A percentile compares a stretch with the other conserved stretches of the same genome.
Evolutionary conservation across 352 stramenopile genomes (phyloP).

Genomic region (Blastocystis sp.): DNA sequence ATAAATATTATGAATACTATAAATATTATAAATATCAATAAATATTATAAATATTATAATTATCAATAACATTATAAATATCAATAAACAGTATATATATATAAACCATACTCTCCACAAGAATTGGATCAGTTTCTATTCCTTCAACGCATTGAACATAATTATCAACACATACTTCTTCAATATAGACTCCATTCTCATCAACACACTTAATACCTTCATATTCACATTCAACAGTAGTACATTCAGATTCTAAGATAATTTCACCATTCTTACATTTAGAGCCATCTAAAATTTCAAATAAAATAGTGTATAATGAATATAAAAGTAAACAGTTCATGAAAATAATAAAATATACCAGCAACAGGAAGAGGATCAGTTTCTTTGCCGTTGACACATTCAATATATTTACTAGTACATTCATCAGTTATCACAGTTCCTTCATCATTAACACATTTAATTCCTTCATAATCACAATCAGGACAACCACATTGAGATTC

Average conservation of each 20-base stretch:
- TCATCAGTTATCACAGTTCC: conserved; percentile 3
- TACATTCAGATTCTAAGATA: neutral
- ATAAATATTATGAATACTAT: too few species aligned
- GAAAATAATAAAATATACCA: too few species aligned
- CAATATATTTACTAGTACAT: conserved; percentile 18
- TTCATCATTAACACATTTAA: conserved; percentile 1
- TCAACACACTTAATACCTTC: conserved; percentile 24
- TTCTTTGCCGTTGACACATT: conserved; percentile 17
- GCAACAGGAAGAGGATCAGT: conserved; percentile 16
- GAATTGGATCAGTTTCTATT: neutral
- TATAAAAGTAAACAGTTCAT: too few species aligned
- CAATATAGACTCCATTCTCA: conserved; percentile 13
- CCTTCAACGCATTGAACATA: conserved; percentile 19
- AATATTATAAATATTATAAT: too few species aligned
- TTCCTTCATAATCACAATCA: conserved; percentile 22
- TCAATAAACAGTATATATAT: too few species aligned
- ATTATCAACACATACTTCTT: conserved; percentile 20
- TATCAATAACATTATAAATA: too few species aligned
- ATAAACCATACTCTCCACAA: too few species aligned
- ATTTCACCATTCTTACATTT: conserved; percentile 13
- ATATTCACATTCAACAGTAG: conserved; percentile 5
- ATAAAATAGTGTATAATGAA: conserved; percentile 3
- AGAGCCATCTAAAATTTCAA: conserved; percentile 8
- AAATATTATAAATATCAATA: too few species aligned
- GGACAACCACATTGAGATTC: neutral